Evolutionary conservation across 2,329 filamentous ascomycete species (phyloP).

Genomic region (Diaporthe vexans): DNA sequence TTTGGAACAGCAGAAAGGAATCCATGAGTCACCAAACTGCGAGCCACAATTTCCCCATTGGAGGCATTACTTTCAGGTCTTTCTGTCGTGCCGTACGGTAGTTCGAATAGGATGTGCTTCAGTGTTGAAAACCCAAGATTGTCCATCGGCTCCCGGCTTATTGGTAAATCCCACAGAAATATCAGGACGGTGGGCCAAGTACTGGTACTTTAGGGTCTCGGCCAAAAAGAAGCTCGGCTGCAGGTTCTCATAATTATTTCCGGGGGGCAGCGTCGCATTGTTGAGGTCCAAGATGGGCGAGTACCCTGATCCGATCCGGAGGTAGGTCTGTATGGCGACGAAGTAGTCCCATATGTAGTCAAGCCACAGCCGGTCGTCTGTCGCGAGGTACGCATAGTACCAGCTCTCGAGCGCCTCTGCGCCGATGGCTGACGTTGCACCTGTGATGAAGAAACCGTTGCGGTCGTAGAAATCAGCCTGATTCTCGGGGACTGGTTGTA

Average conservation of each 20-base stretch:
- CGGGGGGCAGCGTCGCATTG: not conserved
- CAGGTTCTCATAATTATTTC: conserved; percentile 1
- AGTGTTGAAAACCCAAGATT: conserved; percentile 24
- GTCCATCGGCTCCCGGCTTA: not conserved
- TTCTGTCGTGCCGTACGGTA: not conserved
- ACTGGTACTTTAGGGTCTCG: conserved; percentile 32
- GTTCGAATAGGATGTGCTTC: conserved; percentile 24
- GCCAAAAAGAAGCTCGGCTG: conserved; percentile 33
- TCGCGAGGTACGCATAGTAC: conserved; percentile 32
- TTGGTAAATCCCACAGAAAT: conserved; percentile 2
- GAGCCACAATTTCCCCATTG: no score
- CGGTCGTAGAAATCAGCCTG: conserved; percentile 27
- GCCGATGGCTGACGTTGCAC: not conserved
- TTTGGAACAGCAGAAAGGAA: no score
- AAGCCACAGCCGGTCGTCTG: conserved; percentile 13
- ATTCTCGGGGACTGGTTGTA: conserved; percentile 3
- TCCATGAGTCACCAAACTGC: no score
- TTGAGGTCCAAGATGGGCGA: conserved; percentile 8
- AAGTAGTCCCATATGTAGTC: conserved; percentile 22
- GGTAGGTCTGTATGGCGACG: not conserved
- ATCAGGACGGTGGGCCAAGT: conserved; percentile 16
- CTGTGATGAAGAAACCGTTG: conserved; percentile 20
- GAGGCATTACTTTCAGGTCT: no score
- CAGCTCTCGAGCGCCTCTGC: conserved; percentile 31
- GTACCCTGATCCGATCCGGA: not conserved